Conservation (phyloP, 495 filamentous ascomycete genomes). For the Rusavskia elegans region DNA sequence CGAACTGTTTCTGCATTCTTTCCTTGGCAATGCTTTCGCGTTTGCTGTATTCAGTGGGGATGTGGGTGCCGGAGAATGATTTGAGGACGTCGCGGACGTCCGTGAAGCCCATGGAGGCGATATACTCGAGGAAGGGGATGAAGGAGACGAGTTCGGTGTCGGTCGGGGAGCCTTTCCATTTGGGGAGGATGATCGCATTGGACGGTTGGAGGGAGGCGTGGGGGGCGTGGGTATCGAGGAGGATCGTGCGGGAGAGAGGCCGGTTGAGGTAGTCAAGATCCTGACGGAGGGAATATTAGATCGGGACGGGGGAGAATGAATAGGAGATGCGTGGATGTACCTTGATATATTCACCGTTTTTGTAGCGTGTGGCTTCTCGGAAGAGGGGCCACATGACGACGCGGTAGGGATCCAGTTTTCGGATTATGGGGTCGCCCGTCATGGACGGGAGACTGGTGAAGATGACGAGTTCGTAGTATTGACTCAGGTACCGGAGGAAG, state of each 20-base stretch:
- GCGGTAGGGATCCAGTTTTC: constrained; percentile 90
- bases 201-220: constrained; percentile 78
- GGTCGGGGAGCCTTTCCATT: constrained; percentile 70
- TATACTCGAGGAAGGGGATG: constrained; percentile 92
- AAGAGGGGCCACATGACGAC: constrained; percentile 93
- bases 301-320: not conserved
- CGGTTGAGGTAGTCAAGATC: constrained; percentile 94
- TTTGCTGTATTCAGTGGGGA: constrained; percentile 74
- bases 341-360: constrained; percentile 93
- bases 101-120: constrained; percentile 77
- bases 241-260: constrained; percentile 80
- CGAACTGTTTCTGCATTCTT: constrained; percentile 61
- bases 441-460: constrained; percentile 76
- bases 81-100: constrained; percentile 76
- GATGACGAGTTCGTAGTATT: constrained; percentile 94
- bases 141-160: constrained; percentile 74
- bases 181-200: constrained; percentile 80
- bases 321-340: constrained; percentile 27
- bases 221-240: constrained; percentile 69
- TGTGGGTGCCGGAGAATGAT: constrained; percentile 72
- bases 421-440: constrained; percentile 71
- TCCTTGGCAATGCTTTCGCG: constrained; percentile 74
- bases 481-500: constrained; percentile 86
- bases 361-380: constrained; percentile 86
- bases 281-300: constrained; percentile 22